phyloP scores from a whole-genome alignment of 805 yeast genomes.

The Schizosaccharomyces cryophilus region DNA sequence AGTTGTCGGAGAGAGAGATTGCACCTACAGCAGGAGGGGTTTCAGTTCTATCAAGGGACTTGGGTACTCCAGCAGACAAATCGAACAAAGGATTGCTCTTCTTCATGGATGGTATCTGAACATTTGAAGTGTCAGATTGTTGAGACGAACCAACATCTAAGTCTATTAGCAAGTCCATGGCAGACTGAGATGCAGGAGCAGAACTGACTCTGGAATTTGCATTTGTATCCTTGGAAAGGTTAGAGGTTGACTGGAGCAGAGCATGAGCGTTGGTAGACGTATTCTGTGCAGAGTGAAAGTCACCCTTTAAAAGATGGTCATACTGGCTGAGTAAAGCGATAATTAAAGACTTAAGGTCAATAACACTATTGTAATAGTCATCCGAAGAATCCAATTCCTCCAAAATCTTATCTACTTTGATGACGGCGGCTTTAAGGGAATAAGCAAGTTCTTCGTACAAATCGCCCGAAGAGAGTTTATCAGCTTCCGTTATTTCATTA shows the following conservation, averaged over 20 bases:
- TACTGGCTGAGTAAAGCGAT: conserved; percentile 17
- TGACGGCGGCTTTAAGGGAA: conserved; percentile 60
- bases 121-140: background rate
- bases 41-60: too few species aligned
- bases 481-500: conserved; percentile 15
- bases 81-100: too few species aligned
- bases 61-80: too few species aligned
- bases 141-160: background rate
- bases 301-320: background rate
- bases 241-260: background rate
- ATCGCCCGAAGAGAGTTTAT: conserved; percentile 27
- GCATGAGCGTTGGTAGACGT: background rate
- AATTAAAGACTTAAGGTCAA: conserved; percentile 50
- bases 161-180: background rate
- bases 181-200: background rate
- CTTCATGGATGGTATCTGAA: too few species aligned
- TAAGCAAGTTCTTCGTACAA: conserved; percentile 56
- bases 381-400: conserved; percentile 54
- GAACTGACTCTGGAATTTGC: background rate
- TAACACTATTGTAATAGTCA: conserved; percentile 35
- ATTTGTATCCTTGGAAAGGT: background rate
- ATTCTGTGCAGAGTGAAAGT: background rate
- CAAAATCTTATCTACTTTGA: conserved; percentile 62
- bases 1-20: too few species aligned
- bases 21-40: too few species aligned